phyloP scores from a whole-genome alignment of 2,329 filamentous ascomycete genomes.

The Chaetomiaceae sp. region DNA sequence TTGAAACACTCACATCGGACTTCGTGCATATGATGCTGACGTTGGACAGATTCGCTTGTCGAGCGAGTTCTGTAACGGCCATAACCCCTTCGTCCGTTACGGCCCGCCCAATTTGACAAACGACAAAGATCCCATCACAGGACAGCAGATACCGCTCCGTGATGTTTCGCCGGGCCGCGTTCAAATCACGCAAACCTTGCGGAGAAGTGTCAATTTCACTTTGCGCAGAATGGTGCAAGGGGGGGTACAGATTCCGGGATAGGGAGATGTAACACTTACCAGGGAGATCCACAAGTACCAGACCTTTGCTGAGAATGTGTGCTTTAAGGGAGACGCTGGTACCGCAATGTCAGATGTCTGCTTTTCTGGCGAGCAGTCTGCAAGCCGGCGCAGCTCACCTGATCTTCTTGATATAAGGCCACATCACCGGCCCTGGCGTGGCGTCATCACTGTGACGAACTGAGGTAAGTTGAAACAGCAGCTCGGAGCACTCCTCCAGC shows the following conservation, averaged over 20 bases:
- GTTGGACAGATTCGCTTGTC: slow-evolving; percentile 32
- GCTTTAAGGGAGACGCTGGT: slow-evolving; percentile 39
- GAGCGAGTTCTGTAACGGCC: slow-evolving; percentile 37
- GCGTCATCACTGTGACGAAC: slow-evolving; percentile 21
- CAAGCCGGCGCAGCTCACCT: slow-evolving; percentile 26
- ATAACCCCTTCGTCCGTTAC: slow-evolving; percentile 36
- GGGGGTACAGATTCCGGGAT: too few relatives aligned
- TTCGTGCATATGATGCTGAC: slow-evolving; percentile 39
- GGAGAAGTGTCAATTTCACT: not conserved
- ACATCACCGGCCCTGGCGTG: slow-evolving; percentile 29
- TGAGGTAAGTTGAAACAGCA: slow-evolving; percentile 34
- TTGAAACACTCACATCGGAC: slow-evolving; percentile 30
- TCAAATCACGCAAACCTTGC: slow-evolving; percentile 41
- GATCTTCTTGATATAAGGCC: slow-evolving; percentile 42
- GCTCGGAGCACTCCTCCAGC: slow-evolving; percentile 29
- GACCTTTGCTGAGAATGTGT: slow-evolving; percentile 41
- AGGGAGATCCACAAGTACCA: slow-evolving; percentile 44
- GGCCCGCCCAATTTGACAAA: slow-evolving; percentile 38
- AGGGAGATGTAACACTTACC: slow-evolving; percentile 30
- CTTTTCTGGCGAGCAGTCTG: not conserved
- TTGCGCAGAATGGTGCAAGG: too few relatives aligned
- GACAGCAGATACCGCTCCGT: slow-evolving; percentile 40
- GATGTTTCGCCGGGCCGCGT: slow-evolving; percentile 37
- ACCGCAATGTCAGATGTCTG: not conserved
- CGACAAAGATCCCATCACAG: slow-evolving; percentile 43